Evolutionary conservation across 345 rosid species (phyloP), one percentile per base, ranked within the genome.

Genomic region (Eucalyptus coolabah): DNA sequence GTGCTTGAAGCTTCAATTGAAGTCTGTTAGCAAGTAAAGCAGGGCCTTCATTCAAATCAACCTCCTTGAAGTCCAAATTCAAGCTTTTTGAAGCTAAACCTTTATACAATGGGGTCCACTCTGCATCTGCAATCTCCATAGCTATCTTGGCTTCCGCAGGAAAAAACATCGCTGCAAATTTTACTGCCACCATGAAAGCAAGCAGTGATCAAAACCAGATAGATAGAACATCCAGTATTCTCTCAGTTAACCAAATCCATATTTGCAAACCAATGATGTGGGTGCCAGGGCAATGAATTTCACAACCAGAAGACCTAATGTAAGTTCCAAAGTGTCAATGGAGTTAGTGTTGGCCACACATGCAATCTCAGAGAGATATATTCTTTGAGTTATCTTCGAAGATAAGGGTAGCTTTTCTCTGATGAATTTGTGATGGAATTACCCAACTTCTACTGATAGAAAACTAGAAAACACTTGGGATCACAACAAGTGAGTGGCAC

Each of bases 111-210:
- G 92, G 19, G 63, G 92, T 90, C 60, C 90, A 88, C 50, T 91
- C 90, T 8, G 92, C 94, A 89, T 90, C 92, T 17, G 95, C 94
- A 40, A 87, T 89, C 88, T 92, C 93, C 94, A 93, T 93, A 7
- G 96, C 96, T 47, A 91, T 63, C 90, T 83, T 93, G 81, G 94
- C 94, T 91, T 94, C 95, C 5, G 90, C 87, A 21, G 96, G 96
- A 88, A 91, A 94, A 44, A 92, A 69, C 90, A 91, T 88, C 51
- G 88, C 83, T 13, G 96, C 95, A 86, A 92, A 92, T 65, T 88
- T 89, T 90, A 94, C 96, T 94, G 95, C 24, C 34, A 90, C 34
- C 88, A 50, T 53, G 59, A 42, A 67, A 54, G 89, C 49, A 77
- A 44, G 42, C 65, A 30, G 45, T 21, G 47, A 51, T 86, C 45